Percentiles rank a stretch among this genome's conserved stretches.
Evolutionary conservation across 108 stramenopile genomes (phyloP).

Genomic region (Mediolabrus comicus): DNA sequence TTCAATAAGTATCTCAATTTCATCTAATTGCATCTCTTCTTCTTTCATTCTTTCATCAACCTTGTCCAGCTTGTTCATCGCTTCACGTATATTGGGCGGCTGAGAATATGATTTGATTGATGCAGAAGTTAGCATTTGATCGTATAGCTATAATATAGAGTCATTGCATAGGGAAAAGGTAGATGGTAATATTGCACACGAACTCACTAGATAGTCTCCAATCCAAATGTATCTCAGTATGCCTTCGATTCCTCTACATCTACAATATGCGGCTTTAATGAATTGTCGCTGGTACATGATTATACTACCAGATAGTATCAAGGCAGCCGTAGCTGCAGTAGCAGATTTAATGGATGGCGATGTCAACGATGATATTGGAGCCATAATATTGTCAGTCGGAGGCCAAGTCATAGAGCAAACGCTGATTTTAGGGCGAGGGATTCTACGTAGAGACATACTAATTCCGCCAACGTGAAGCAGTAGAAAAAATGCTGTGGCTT

Average conservation of each 20-base stretch:
- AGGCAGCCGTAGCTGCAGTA: conserved; percentile 3
- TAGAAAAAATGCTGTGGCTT: neutral
- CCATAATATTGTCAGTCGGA: no score
- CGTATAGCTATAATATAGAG: no score
- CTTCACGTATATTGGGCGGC: conserved; percentile 43
- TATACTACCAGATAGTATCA: neutral
- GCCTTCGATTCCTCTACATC: conserved; percentile 35
- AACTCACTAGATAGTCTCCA: conserved; percentile 40
- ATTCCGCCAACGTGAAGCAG: neutral
- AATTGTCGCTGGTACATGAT: conserved; percentile 3
- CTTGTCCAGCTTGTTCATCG: conserved; percentile 43
- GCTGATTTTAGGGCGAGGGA: neutral
- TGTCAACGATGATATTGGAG: conserved; percentile 5
- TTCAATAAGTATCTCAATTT: conserved; percentile 35
- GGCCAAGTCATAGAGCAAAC: no score
- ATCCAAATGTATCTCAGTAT: conserved; percentile 25
- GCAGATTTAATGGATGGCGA: neutral
- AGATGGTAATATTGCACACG: no score
- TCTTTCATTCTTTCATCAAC: conserved; percentile 28
- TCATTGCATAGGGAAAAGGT: no score
- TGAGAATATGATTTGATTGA: no score
- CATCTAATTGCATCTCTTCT: conserved; percentile 26
- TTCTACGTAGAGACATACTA: neutral
- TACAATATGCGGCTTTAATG: conserved; percentile 7
- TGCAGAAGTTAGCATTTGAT: no score